Percentiles rank a stretch among this genome's conserved stretches.
phyloP scores from a whole-genome alignment of 2,329 filamentous ascomycete genomes.

The Diplodia mutila region DNA sequence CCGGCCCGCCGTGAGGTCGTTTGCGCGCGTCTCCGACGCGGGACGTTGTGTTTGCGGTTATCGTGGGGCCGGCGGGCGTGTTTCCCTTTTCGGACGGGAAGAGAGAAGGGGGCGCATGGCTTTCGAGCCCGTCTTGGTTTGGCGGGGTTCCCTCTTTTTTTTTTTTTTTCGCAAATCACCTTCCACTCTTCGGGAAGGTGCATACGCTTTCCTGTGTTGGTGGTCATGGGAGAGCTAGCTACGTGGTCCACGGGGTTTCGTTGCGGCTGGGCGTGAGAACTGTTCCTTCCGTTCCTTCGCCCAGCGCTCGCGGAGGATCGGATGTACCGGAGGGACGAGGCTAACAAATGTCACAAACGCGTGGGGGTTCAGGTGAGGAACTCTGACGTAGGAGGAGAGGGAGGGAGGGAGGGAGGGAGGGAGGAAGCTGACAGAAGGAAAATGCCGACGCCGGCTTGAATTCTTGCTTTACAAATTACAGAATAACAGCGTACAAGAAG shows the following conservation, averaged over 20 bases:
- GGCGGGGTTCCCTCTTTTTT: too few species aligned
- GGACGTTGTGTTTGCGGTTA: background rate
- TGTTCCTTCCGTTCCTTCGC: background rate
- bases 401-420: background rate
- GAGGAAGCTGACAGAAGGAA: background rate
- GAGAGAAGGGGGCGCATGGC: background rate
- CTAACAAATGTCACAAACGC: background rate
- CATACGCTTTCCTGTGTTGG: background rate
- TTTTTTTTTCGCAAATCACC: too few species aligned
- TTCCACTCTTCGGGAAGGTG: conserved; percentile 3
- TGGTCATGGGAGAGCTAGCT: background rate
- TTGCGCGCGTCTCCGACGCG: background rate
- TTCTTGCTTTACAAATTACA: background rate
- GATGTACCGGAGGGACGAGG: background rate
- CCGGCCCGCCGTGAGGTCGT: background rate
- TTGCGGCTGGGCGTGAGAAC: background rate
- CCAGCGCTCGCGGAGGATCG: background rate
- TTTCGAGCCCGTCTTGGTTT: background rate
- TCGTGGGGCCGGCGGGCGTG: conserved; percentile 8
- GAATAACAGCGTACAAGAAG: background rate
- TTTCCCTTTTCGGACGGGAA: background rate
- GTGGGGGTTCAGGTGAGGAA: background rate
- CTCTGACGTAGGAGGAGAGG: background rate
- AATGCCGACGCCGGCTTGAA: background rate
- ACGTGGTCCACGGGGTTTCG: background rate